phyloP scores from a whole-genome alignment of 2,329 filamentous ascomycete genomes.

The Paraphaeosphaeria sporulosa region DNA sequence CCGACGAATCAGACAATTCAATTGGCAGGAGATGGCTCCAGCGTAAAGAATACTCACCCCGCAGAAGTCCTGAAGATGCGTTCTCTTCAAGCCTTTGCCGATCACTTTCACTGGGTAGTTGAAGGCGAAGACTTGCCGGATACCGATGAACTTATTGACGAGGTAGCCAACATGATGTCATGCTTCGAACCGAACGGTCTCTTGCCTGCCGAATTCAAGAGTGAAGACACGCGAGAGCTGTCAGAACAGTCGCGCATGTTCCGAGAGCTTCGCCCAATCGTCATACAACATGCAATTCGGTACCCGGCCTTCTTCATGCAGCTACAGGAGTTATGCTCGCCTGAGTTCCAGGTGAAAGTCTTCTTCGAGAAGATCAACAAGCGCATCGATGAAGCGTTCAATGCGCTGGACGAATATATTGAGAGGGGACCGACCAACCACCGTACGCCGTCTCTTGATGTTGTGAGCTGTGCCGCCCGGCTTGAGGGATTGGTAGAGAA shows the following conservation, averaged over 20 bases:
- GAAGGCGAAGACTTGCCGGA: constrained; percentile 36
- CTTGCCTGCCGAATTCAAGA: constrained; percentile 44
- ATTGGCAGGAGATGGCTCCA: constrained; percentile 43
- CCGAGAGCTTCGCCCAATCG: constrained; percentile 38
- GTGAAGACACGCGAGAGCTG: constrained; percentile 26
- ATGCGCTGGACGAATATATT: constrained; percentile 42
- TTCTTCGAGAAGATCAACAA: constrained; percentile 47
- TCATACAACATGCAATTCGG: constrained; percentile 36
- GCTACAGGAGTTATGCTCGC: constrained; percentile 39
- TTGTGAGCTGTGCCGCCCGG: constrained; percentile 40
- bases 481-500: constrained; percentile 36
- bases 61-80: constrained; percentile 38
- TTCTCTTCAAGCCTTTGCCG: constrained; percentile 36
- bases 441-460: constrained; percentile 34
- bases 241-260: constrained; percentile 43
- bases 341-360: constrained; percentile 41
- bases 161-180: constrained; percentile 45
- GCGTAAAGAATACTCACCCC: constrained; percentile 39
- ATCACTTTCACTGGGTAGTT: constrained; percentile 40
- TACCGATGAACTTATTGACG: constrained; percentile 40
- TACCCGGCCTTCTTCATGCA: constrained; percentile 38
- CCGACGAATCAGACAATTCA: constrained; percentile 37
- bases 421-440: constrained; percentile 34
- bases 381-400: constrained; percentile 38
- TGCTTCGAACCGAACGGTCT: constrained; percentile 46